Conservation (phyloP, 1,139 yeast species). For the Pichia sp. region DNA sequence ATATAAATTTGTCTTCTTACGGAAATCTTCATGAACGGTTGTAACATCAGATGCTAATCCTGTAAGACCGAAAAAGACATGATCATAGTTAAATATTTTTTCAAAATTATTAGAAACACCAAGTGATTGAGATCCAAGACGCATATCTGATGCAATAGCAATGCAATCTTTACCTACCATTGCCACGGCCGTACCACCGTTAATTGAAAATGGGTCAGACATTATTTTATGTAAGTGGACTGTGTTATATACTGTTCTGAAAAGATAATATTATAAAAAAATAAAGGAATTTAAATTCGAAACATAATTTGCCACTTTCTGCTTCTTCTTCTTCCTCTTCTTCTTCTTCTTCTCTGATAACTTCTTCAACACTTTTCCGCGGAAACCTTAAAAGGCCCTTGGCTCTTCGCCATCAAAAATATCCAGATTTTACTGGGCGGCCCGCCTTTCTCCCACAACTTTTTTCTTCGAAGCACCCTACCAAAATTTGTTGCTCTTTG, state of each 20-base stretch:
- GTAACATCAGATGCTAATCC: slow-evolving; percentile 94
- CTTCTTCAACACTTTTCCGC: too few species aligned
- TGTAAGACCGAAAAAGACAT: slow-evolving; percentile 83
- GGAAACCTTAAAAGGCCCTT: too few species aligned
- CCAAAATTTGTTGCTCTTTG: too few species aligned
- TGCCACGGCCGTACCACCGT: slow-evolving; percentile 90
- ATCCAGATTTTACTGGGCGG: too few species aligned
- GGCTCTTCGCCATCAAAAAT: too few species aligned
- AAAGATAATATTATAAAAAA: too few species aligned
- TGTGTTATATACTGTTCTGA: background rate
- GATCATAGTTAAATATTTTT: slow-evolving; percentile 80
- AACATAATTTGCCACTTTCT: too few species aligned
- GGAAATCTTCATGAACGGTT: slow-evolving; percentile 75
- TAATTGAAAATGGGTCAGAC: slow-evolving; percentile 52
- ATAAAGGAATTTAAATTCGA: too few species aligned
- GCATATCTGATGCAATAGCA: slow-evolving; percentile 93
- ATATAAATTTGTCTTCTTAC: slow-evolving; percentile 81
- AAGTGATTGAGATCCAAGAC: slow-evolving; percentile 89
- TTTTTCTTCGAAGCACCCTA: too few species aligned
- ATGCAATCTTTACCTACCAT: slow-evolving; percentile 99
- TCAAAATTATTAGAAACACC: slow-evolving; percentile 92
- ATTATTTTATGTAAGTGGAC: slow-evolving; percentile 27
- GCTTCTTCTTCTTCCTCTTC: too few species aligned
- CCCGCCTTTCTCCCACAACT: too few species aligned
- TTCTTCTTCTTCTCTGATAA: too few species aligned